These are phyloP conservation scores for Cutaneotrichosporon cavernicola DNA, from an alignment of 1,284 basidiomycete species.

Conservation along the genomic window DNA sequence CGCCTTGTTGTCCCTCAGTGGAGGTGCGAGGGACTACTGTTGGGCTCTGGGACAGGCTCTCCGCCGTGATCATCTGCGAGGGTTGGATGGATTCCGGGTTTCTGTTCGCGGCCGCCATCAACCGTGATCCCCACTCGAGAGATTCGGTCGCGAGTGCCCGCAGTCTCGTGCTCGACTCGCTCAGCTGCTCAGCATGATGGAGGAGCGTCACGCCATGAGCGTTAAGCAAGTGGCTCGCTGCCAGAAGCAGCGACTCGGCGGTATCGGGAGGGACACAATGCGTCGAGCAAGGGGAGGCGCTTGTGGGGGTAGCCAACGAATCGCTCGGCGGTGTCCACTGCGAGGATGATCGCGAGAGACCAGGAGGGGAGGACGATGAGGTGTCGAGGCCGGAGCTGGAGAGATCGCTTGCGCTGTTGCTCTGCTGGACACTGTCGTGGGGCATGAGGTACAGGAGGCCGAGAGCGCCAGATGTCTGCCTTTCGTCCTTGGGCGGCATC, in stretches of 20 bases:
- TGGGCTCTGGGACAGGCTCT: background rate
- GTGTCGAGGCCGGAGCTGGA: background rate
- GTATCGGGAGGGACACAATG: background rate
- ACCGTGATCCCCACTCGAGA: slow-evolving; percentile 32
- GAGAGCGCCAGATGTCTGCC: background rate
- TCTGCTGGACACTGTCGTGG: background rate
- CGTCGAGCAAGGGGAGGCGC: slow-evolving; percentile 17
- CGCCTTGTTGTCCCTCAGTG: background rate
- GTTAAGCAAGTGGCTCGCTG: slow-evolving; percentile 40
- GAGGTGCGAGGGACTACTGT: background rate
- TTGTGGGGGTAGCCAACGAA: background rate
- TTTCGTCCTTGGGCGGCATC: background rate
- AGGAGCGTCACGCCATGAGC: slow-evolving; percentile 36
- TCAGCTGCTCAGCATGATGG: slow-evolving; percentile 30
- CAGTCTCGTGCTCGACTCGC: slow-evolving; percentile 30
- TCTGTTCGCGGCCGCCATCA: background rate
- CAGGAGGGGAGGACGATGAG: background rate
- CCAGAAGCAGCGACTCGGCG: slow-evolving; percentile 23
- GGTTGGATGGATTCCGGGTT: background rate
- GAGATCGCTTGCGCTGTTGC: background rate
- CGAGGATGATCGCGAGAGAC: slow-evolving; percentile 22
- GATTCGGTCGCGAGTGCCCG: slow-evolving; percentile 33
- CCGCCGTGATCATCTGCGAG: background rate
- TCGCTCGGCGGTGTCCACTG: slow-evolving; percentile 12
- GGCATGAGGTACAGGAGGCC: background rate